A percentile compares a stretch with the other conserved stretches of the same genome.
These are phyloP conservation scores for Wickerhamiella kurtzmanii DNA, from an alignment of 805 yeast species.

Conservation along the genomic window DNA sequence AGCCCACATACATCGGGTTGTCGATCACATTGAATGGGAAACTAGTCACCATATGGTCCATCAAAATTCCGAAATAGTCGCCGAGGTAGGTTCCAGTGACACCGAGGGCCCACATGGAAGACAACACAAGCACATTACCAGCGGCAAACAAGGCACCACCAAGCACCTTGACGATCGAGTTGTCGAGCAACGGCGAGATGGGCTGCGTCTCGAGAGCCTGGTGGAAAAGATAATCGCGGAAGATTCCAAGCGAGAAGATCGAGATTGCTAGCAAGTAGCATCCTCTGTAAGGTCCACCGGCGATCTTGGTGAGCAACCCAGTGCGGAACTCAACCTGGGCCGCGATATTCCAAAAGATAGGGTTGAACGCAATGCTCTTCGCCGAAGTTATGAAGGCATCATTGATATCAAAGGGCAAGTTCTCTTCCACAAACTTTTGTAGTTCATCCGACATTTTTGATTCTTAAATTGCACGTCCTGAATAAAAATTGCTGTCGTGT, in stretches of 20 bases:
- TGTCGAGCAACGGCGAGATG: conserved; percentile 38
- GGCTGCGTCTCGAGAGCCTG: conserved; percentile 62
- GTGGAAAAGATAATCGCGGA: conserved; percentile 62
- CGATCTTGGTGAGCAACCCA: conserved; percentile 58
- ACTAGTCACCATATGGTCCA: conserved; percentile 76
- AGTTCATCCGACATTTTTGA: background rate
- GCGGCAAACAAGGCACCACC: conserved; percentile 44
- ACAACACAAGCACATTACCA: conserved; percentile 70
- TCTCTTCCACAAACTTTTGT: background rate
- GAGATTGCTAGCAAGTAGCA: conserved; percentile 75
- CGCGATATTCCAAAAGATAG: conserved; percentile 86
- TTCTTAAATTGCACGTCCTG: no score
- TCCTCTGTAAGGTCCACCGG: conserved; percentile 53
- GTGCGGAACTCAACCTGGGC: conserved; percentile 79
- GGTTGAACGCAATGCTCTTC: conserved; percentile 62
- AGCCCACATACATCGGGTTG: conserved; percentile 96
- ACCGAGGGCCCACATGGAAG: conserved; percentile 87
- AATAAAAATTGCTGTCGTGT: background rate
- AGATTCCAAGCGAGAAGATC: conserved; percentile 73
- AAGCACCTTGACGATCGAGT: conserved; percentile 30
- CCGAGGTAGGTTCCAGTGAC: conserved; percentile 94
- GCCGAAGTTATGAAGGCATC: conserved; percentile 15
- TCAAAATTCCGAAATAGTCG: conserved; percentile 91
- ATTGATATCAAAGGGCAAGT: conserved; percentile 7
- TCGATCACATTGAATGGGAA: conserved; percentile 87